Evolutionary conservation across 257 asterid genomes (phyloP).

Genomic region (Anisodus tanguticus): DNA sequence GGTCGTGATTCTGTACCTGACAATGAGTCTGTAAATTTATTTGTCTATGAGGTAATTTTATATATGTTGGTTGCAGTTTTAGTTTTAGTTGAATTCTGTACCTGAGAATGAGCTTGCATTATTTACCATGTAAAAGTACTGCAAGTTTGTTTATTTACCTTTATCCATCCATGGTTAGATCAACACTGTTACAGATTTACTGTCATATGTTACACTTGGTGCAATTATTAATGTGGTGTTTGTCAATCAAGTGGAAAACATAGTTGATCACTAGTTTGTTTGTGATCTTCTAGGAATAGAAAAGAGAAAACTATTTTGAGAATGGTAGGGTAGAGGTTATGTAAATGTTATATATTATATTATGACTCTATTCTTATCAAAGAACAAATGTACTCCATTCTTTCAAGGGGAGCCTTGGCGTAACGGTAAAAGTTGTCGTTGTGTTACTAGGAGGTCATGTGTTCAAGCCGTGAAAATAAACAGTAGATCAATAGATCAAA

Average conservation of each 20-base stretch:
- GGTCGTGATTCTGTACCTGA: slow-evolving; percentile 99
- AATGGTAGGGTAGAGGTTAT: neutral
- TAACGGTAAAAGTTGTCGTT: neutral
- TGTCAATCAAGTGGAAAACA: slow-evolving; percentile 14
- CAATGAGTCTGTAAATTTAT: slow-evolving; percentile 79
- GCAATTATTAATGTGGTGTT: slow-evolving; percentile 20
- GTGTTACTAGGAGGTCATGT: neutral
- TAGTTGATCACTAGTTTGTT: neutral
- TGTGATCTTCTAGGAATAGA: neutral
- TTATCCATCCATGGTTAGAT: slow-evolving; percentile 6
- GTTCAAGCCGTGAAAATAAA: neutral
- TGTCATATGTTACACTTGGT: slow-evolving; percentile 4
- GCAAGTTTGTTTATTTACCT: slow-evolving; percentile 28
- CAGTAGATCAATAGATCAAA: neutral
- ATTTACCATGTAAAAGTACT: neutral
- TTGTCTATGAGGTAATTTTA: slow-evolving; percentile 78
- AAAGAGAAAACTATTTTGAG: slow-evolving; percentile 1
- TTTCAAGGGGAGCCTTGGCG: neutral
- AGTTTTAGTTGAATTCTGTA: neutral
- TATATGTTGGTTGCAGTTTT: neutral
- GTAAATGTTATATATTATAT: neutral
- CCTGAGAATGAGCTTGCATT: slow-evolving; percentile 8
- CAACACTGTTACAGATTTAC: neutral
- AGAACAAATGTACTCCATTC: neutral
- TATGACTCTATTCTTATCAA: slow-evolving; percentile 1